A percentile compares a stretch with the other conserved stretches of the same genome.
These are phyloP conservation scores for Erodium trifolium DNA, from an alignment of 441 rosid species.

Conservation along the genomic window DNA sequence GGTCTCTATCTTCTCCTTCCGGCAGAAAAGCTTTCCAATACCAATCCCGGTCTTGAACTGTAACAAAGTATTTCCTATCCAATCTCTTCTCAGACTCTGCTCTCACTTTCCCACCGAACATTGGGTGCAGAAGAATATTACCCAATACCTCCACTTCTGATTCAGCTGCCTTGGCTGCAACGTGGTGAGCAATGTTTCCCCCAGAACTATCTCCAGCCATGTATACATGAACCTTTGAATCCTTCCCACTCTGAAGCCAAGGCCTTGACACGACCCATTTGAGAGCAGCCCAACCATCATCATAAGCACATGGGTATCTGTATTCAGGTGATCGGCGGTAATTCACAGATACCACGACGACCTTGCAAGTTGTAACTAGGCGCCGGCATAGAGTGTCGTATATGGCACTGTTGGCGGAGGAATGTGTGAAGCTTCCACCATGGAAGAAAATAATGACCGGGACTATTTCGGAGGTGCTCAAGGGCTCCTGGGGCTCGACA, in stretches of 20 bases:
- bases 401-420: conserved; percentile 53
- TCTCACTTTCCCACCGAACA: conserved; percentile 59
- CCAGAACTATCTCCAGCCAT: conserved; percentile 69
- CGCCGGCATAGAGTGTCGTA: conserved; percentile 55
- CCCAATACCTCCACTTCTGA: conserved; percentile 42
- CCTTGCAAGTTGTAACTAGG: conserved; percentile 41
- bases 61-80: no score
- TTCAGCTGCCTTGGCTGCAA: conserved; percentile 45
- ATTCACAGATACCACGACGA: conserved; percentile 54
- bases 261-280: conserved; percentile 47
- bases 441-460: conserved; percentile 59
- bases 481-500: conserved; percentile 42
- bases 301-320: conserved; percentile 58
- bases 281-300: conserved; percentile 59
- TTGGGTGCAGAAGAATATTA: conserved; percentile 50
- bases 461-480: conserved; percentile 31
- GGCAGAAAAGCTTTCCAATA: conserved; percentile 66
- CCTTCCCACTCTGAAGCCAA: conserved; percentile 50
- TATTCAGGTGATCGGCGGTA: conserved; percentile 58
- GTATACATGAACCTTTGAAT: conserved; percentile 49
- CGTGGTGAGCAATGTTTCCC: conserved; percentile 55
- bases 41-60: conserved; percentile 46
- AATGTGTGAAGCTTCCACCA: conserved; percentile 70
- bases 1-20: conserved; percentile 55
- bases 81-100: conserved; percentile 37